These are phyloP conservation scores for Malassezia psittaci DNA, from an alignment of 1,284 basidiomycete species.

Conservation along the genomic window DNA sequence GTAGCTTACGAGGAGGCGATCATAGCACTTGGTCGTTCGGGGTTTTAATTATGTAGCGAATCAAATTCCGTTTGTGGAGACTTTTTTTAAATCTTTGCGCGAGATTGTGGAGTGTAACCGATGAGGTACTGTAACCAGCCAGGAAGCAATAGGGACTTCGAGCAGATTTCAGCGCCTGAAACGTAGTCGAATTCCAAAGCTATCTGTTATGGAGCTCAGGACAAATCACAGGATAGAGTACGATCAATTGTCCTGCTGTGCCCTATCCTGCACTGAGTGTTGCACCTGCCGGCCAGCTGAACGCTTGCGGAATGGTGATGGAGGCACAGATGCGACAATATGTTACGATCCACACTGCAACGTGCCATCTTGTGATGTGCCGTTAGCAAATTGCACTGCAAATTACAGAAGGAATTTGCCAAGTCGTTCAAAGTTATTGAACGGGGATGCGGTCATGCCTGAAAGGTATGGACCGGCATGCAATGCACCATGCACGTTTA, in stretches of 20 bases:
- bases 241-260: too few relatives aligned
- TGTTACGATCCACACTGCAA: constrained; percentile 15
- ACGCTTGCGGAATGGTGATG: neutral
- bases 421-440: too few relatives aligned
- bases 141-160: neutral
- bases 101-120: too few relatives aligned
- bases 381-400: too few relatives aligned
- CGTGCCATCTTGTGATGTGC: constrained; percentile 4
- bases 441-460: too few relatives aligned
- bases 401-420: too few relatives aligned
- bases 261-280: neutral
- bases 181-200: too few relatives aligned
- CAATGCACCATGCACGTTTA: neutral
- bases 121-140: neutral
- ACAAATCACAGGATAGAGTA: neutral
- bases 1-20: constrained; percentile 43
- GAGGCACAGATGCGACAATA: constrained; percentile 1
- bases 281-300: neutral
- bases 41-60: constrained; percentile 1
- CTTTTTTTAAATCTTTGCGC: too few relatives aligned
- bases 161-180: too few relatives aligned
- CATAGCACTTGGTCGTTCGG: constrained; percentile 18
- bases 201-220: neutral
- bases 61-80: neutral
- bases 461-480: neutral